These are phyloP conservation scores for Melanomma pulvis-pyrius DNA, from an alignment of 495 filamentous ascomycete species.

Conservation along the genomic window DNA sequence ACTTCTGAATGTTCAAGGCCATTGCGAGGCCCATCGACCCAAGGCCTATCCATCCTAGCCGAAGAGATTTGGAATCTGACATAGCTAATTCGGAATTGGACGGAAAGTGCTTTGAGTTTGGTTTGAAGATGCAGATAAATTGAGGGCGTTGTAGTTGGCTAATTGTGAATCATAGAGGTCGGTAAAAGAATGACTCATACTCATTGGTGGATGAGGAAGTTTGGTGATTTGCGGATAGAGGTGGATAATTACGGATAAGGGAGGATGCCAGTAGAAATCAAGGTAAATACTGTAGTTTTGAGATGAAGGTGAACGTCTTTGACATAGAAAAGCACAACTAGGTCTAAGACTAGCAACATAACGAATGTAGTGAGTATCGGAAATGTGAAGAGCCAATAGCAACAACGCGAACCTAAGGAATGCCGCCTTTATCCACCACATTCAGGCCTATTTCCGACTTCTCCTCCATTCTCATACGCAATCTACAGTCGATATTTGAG, in stretches of 20 bases:
- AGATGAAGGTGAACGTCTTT: background rate
- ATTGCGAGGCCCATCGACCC: conserved; percentile 52
- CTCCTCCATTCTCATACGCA: no score
- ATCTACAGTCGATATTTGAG: no score
- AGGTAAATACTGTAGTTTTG: background rate
- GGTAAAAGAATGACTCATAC: background rate
- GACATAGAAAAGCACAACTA: background rate
- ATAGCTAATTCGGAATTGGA: background rate
- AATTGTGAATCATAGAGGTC: no score
- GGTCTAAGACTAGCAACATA: no score
- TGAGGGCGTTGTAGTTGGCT: background rate
- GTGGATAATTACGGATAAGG: background rate
- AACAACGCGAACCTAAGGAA: no score
- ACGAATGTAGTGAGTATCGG: no score
- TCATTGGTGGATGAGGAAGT: background rate
- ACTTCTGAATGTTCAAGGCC: conserved; percentile 49
- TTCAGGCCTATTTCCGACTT: no score
- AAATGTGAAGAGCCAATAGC: no score
- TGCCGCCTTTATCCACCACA: no score
- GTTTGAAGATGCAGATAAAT: background rate
- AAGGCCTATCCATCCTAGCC: conserved; percentile 40
- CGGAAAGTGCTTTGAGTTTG: no score
- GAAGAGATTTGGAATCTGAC: conserved; percentile 3
- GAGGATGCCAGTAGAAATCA: background rate
- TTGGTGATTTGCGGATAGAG: background rate